Evolutionary conservation across 352 stramenopile species (phyloP).

Genomic region (Globisporangium abappressorium): DNA sequence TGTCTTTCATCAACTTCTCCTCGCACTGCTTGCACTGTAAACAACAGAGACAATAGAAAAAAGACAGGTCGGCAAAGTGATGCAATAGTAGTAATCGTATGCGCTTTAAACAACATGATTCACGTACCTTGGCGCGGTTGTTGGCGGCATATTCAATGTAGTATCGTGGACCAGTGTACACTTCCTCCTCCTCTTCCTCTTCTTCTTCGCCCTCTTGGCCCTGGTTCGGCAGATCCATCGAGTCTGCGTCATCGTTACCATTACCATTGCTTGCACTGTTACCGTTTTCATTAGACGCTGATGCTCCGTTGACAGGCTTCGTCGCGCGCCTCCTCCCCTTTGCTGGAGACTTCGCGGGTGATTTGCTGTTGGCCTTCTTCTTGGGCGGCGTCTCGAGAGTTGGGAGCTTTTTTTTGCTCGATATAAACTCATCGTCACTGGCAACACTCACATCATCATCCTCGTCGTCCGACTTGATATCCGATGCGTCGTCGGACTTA

Average conservation of each 20-base stretch:
- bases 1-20: constrained; percentile 40
- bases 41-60: constrained; percentile 9
- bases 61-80: background rate
- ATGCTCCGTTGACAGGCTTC: no score
- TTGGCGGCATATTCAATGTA: constrained; percentile 70
- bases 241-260: constrained; percentile 29
- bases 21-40: constrained; percentile 79
- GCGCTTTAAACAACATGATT: background rate
- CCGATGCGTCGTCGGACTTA: constrained; percentile 1
- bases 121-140: constrained; percentile 49
- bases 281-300: no score
- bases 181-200: constrained; percentile 33
- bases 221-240: constrained; percentile 31
- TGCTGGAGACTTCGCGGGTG: constrained; percentile 6
- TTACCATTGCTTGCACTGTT: constrained; percentile 5
- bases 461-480: constrained; percentile 22
- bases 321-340: background rate
- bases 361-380: constrained; percentile 19
- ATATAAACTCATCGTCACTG: constrained; percentile 33
- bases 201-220: constrained; percentile 19
- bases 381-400: constrained; percentile 11
- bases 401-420: constrained; percentile 18
- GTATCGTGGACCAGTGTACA: constrained; percentile 55
- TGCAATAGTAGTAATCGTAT: background rate
- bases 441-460: constrained; percentile 14